Percentiles rank a stretch among this genome's conserved stretches.
These are phyloP conservation scores for Blastomyces percursus DNA, from an alignment of 2,329 filamentous ascomycete species.

Conservation along the genomic window DNA sequence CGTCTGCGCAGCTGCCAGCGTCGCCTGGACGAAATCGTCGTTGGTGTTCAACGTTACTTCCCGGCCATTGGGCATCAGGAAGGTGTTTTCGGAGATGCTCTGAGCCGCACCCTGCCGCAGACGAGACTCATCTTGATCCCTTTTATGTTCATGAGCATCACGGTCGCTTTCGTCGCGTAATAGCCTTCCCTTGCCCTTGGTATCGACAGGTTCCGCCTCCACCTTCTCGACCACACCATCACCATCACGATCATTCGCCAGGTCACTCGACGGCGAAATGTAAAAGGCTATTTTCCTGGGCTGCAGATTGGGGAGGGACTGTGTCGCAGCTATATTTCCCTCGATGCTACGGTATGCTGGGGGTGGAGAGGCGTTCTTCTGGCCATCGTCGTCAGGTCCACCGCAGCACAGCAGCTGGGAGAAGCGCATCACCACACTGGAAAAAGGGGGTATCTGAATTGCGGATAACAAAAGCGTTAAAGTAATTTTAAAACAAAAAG, in stretches of 20 bases:
- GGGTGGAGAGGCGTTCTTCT: neutral
- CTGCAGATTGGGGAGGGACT: neutral
- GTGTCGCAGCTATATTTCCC: neutral
- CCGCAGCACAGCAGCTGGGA: neutral
- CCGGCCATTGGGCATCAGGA: neutral
- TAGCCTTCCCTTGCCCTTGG: neutral
- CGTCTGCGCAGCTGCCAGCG: slow-evolving; percentile 1
- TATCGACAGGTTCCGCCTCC: neutral
- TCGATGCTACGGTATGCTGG: slow-evolving; percentile 2
- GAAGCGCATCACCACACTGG: neutral
- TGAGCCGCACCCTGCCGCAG: neutral
- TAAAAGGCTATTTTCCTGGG: neutral
- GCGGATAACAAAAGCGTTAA: too few species aligned
- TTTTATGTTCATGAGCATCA: neutral
- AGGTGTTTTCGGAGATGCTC: neutral
- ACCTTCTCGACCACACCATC: neutral
- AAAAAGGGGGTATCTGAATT: too few species aligned
- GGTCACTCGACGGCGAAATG: neutral
- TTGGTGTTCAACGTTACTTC: neutral
- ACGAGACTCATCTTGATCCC: neutral
- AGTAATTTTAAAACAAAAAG: too few species aligned
- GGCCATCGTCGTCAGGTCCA: neutral
- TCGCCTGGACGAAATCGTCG: slow-evolving; percentile 1
- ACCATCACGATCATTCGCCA: neutral
- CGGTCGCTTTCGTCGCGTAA: too few species aligned